Percentiles rank a stretch among this genome's conserved stretches.
phyloP scores from a whole-genome alignment of 2,329 filamentous ascomycete species.

The Neurospora crassa region DNA sequence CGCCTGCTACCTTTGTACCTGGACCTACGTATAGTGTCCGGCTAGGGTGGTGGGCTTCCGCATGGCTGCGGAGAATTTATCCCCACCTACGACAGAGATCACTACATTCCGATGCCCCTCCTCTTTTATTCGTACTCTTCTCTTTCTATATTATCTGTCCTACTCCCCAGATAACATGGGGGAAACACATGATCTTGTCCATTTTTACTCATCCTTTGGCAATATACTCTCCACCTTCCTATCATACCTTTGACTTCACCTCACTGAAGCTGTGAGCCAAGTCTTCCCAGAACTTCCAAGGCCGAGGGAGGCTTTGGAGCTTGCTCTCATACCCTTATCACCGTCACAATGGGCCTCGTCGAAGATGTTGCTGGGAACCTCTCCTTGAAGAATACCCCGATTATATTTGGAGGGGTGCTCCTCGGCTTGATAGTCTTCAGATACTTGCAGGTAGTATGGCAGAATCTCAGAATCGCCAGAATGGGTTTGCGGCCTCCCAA shows the following conservation, averaged over 20 bases:
- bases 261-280: not conserved
- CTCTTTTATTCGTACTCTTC: not conserved
- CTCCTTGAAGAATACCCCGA: conserved; percentile 30
- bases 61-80: not conserved
- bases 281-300: not conserved
- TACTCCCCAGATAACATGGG: not conserved
- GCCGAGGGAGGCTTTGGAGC: not conserved
- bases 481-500: conserved; percentile 34
- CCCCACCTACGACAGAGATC: not conserved
- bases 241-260: not conserved
- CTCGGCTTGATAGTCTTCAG: conserved; percentile 28
- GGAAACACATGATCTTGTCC: not conserved
- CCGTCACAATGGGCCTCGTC: conserved; percentile 37
- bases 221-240: not conserved
- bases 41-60: not conserved
- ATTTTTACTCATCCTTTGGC: not conserved
- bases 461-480: conserved; percentile 32
- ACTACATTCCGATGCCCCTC: not conserved
- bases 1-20: not conserved
- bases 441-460: conserved; percentile 28
- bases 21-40: not conserved
- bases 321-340: not conserved
- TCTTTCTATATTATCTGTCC: not conserved
- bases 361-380: conserved; percentile 35
- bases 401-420: conserved; percentile 25